These are phyloP conservation scores for Phytophthora colocasiae DNA, from an alignment of 352 stramenopile genomes.

Conservation along the genomic window DNA sequence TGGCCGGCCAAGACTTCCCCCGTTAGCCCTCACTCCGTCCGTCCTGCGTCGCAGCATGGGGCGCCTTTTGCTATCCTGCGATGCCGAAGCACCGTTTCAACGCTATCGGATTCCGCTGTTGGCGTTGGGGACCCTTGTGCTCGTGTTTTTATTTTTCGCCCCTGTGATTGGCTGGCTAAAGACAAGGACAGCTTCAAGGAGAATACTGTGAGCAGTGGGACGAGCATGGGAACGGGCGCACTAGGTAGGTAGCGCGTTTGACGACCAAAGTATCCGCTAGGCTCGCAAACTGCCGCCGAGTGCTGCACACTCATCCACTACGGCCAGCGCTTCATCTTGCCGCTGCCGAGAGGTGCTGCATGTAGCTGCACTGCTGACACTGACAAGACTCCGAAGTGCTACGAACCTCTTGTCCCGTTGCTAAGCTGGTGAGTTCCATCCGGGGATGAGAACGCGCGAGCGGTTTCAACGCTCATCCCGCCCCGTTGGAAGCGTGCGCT, in stretches of 20 bases:
- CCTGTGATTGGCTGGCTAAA: constrained; percentile 32
- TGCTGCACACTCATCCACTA: not conserved
- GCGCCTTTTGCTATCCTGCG: not conserved
- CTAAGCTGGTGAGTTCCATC: too few species aligned
- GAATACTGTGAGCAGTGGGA: constrained; percentile 4
- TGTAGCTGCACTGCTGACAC: too few species aligned
- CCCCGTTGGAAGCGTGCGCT: too few species aligned
- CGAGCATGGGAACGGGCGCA: constrained; percentile 5
- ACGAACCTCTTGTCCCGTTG: too few species aligned
- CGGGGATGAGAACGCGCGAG: too few species aligned
- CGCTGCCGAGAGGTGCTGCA: not conserved
- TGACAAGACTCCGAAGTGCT: too few species aligned
- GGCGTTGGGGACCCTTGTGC: not conserved
- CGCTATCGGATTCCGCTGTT: constrained; percentile 19
- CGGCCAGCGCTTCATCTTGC: not conserved
- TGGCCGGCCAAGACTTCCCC: not conserved
- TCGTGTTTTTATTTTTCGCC: constrained; percentile 33
- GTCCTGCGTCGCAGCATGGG: constrained; percentile 11
- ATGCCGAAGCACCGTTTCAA: constrained; percentile 7
- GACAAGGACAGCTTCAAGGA: constrained; percentile 31
- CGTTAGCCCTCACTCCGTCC: not conserved
- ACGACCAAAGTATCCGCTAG: constrained; percentile 6
- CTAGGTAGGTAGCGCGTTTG: not conserved
- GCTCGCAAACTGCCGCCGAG: not conserved
- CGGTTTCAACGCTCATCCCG: not conserved